Percentiles rank a stretch among this genome's conserved stretches.
These are phyloP conservation scores for Talaromyces trachyspermus DNA, from an alignment of 495 filamentous ascomycete genomes.

Conservation along the genomic window DNA sequence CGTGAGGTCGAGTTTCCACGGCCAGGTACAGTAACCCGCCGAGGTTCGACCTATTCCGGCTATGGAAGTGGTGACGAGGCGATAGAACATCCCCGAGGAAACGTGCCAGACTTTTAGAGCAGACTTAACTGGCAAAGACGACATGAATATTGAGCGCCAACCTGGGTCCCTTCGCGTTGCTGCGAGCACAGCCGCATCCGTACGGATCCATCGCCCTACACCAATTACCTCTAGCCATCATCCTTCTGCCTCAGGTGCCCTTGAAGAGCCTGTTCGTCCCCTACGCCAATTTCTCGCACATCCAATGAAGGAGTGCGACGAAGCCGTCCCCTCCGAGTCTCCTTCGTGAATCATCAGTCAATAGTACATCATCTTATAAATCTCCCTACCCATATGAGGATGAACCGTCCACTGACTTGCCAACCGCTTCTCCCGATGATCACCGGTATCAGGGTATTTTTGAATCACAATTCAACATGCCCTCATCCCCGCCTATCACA, in stretches of 20 bases:
- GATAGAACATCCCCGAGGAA: constrained; percentile 53
- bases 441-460: constrained; percentile 41
- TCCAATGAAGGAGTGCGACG: constrained; percentile 26
- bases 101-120: constrained; percentile 69
- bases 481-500: constrained; percentile 72
- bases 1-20: constrained; percentile 31
- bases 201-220: constrained; percentile 77
- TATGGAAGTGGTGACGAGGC: constrained; percentile 64
- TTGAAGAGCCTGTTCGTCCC: constrained; percentile 76
- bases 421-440: constrained; percentile 38
- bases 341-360: constrained; percentile 35
- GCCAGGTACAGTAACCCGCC: constrained; percentile 21
- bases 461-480: constrained; percentile 51
- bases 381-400: constrained; percentile 46
- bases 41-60: constrained; percentile 45
- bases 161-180: constrained; percentile 78
- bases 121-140: constrained; percentile 57
- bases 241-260: constrained; percentile 38
- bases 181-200: constrained; percentile 78
- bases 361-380: constrained; percentile 27
- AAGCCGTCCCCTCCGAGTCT: constrained; percentile 27
- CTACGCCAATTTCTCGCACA: constrained; percentile 64
- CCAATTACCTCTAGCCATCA: constrained; percentile 46
- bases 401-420: constrained; percentile 19
- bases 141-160: constrained; percentile 57